Evolutionary conservation across 495 filamentous ascomycete species (phyloP), one percentile per base, ranked within the genome.

Genomic region (Cryomyces antarcticus): DNA sequence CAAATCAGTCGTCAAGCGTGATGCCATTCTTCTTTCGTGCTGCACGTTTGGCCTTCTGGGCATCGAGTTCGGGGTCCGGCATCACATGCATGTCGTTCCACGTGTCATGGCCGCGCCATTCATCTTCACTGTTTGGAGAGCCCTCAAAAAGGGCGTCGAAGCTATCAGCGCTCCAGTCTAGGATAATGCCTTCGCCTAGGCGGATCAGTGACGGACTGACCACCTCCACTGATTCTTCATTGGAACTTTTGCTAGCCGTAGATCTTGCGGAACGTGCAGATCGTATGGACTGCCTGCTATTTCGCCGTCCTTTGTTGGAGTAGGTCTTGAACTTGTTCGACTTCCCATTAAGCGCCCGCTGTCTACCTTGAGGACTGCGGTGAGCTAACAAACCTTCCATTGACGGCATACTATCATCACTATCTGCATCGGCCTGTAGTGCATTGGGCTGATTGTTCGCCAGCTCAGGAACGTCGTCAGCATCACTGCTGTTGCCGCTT

Each of bases 1-100:
- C 76, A 28, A 97, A 71, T 53, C 89, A 97, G 51, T 94, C 82
- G 37, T 85, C 75, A n/a, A 97, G 69, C 27, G 73, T 75, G 41
- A 94, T 73, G 13, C 89, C 89, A 39, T 69, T 60, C 60, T 77
- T 80, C 48, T 69, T 70, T 13, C 83, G 77, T 7, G 60, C 61
- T 28, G 62, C 57, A 1, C 84, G 75, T 28, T 67, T 60, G 9
- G 62, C 63, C 44, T 75, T 72, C 41, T 69, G 73, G 30, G 62
- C 68, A 24, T 72, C 64, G 5, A 94, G 57, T 17, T 77, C 78
- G 0, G 72, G 70, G 45, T 96, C 89, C 2, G 64, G 59, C 0
- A 83, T 51, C 5, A 58, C 58, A 3, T 70, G 61, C 5, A 72
- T 57, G 0, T 66, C 49, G 0, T 58, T 57, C 55, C 63, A 78